Evolutionary conservation across 306 rosid species (phyloP), one percentile per base, ranked within the genome.

Genomic region (Astragalus glycyphyllos): DNA sequence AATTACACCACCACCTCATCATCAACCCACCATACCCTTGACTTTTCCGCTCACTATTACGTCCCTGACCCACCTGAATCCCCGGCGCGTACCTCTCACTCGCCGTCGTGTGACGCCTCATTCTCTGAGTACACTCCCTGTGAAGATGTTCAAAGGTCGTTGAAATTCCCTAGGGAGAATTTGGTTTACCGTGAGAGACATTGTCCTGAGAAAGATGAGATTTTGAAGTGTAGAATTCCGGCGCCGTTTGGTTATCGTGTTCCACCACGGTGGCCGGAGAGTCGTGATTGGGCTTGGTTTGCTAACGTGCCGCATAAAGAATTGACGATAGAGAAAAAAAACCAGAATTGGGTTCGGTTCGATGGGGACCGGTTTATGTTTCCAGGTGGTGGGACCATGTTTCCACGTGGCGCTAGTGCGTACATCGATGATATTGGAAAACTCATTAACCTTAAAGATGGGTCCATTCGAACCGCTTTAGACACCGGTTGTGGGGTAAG

Each of bases 341-440:
- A 82, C 2, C 99, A 94, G 89, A 94, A 94, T 11, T 94, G 99
- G 99, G 92, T 94, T 20, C 88, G 78, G 55, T 86, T 77, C 83
- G 83, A 89, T 16, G 77, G 77, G 0, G 91, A 89, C 32, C 81
- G 90, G 84, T 83, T 89, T 79, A 74, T 29, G n/a, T 94, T 94
- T 72, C 97, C 96, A 0, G 99, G 99, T 11, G 99, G 99, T 38
- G 97, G 99, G 41, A 91, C 99, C 58, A 94, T 91, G 99, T 94
- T 94, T 64, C 97, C 97, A 11, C 84, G 74, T 16, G 99, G 98
- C 66, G 97, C 97, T 0, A 69, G 79, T 12, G 88, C 90, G 0
- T 94, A 91, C 66, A 94, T 94, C 1, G 91, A 87, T 16, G 96
- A 91, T 0, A 89, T 91, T 44, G 95, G 88, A 1, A 80, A 81